Evolutionary conservation across 169 alveolate species (phyloP), one percentile per base, ranked within the genome.

Genomic region (Cryptosporidium meleagridis): DNA sequence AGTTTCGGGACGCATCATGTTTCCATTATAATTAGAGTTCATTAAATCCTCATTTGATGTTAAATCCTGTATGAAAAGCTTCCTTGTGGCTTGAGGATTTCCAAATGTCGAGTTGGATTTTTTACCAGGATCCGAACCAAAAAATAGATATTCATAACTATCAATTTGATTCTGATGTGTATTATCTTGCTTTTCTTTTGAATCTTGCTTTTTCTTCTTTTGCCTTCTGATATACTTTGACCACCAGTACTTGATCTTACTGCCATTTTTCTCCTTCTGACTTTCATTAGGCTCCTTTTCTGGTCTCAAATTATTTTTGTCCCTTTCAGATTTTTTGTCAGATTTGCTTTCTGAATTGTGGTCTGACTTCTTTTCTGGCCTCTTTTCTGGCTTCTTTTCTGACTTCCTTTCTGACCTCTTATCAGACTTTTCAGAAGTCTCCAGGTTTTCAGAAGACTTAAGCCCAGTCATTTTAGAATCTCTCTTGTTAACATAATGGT

Each of bases 91-190:
- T 41, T 59, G 53, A 31, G 18, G 23, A 14, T 21, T 58, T 29
- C 68, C 33, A 6, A 26, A 29, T 29, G 44, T 75, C 1, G 58
- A 37, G 23, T 59, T 75, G 69, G 69, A 39, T 29, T 65, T 18
- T 9, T 65, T 29, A 21, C 51, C 51, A 35, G 58, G 58, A 23
- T 37, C 37, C 9, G 86, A 75, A 5, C 69, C 89, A 45, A 41
- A 80, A 16, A 65, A 26, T 62, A 80, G n/a, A 67, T 62, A 80
- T 48, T 59, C 89, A 45, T 37, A 51, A 80, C 62, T 62, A 18
- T 45, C 26, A 18, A 39, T 12, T 41, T 35, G 41, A 65, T 48
- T 80, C 16, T 62, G n/a, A 45, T n/a, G 35, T 37, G 33, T 35
- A 58, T n/a, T 1, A 12, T 12, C 21, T 29, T 53, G 21, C 55